Conservation (phyloP, 495 filamentous ascomycete species). For the Penicillium coprophilum region DNA sequence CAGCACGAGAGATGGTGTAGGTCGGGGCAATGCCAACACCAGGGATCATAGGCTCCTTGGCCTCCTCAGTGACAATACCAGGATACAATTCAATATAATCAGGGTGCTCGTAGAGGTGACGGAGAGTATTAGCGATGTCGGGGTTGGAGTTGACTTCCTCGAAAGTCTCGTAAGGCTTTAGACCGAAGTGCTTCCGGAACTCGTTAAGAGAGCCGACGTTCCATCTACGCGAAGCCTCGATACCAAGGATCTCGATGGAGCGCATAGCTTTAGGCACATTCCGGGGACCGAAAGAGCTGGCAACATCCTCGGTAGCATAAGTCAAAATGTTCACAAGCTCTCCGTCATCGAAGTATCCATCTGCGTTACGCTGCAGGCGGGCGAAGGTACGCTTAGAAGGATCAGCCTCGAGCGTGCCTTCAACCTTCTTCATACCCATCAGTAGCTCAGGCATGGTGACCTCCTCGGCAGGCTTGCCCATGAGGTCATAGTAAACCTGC, state of each 20-base stretch:
- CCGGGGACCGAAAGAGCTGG: constrained; percentile 57
- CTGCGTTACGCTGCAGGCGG: constrained; percentile 49
- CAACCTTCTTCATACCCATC: constrained; percentile 52
- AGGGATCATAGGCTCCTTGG: constrained; percentile 53
- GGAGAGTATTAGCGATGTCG: constrained; percentile 50
- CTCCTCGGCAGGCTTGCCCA: constrained; percentile 56
- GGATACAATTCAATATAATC: constrained; percentile 66
- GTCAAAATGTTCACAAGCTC: constrained; percentile 62
- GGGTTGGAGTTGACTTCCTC: constrained; percentile 64
- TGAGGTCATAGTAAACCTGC: constrained; percentile 52
- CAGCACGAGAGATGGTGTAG: constrained; percentile 57
- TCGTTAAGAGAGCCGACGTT: constrained; percentile 61
- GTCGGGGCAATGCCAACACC: constrained; percentile 58
- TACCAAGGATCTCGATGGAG: constrained; percentile 60
- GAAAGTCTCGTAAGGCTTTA: constrained; percentile 59
- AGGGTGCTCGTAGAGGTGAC: constrained; percentile 58
- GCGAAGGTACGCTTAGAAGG: constrained; percentile 59
- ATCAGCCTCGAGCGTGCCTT: constrained; percentile 49
- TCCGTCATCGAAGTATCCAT: constrained; percentile 62
- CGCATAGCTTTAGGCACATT: constrained; percentile 59
- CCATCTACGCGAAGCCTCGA: constrained; percentile 61
- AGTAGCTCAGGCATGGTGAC: constrained; percentile 53
- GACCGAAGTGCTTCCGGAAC: constrained; percentile 60
- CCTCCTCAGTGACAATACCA: constrained; percentile 56
- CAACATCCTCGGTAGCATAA: constrained; percentile 59